These are phyloP conservation scores for Rhypophila decipiens DNA, from an alignment of 495 filamentous ascomycete genomes.

Conservation along the genomic window DNA sequence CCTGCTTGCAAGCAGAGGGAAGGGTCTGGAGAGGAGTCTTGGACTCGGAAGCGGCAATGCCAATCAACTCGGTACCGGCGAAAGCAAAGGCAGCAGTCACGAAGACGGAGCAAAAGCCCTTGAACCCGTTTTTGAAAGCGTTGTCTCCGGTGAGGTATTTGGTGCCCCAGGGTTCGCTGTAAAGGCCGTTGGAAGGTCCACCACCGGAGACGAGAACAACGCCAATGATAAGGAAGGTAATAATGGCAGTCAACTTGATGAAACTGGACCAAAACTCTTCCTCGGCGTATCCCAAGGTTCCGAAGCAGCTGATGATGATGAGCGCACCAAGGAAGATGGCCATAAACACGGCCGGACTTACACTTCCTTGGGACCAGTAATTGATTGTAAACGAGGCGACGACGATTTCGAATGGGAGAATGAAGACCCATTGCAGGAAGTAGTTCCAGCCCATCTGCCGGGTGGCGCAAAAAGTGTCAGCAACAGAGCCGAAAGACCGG, in stretches of 20 bases:
- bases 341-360: constrained; percentile 53
- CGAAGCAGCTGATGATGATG: too few relatives aligned
- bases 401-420: constrained; percentile 46
- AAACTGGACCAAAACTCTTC: constrained; percentile 35
- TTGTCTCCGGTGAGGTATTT: constrained; percentile 51
- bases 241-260: constrained; percentile 33
- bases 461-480: too few relatives aligned
- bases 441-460: constrained; percentile 79
- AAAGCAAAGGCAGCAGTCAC: constrained; percentile 64
- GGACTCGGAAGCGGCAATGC: constrained; percentile 74
- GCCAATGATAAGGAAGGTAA: constrained; percentile 47
- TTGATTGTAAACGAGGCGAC: constrained; percentile 42
- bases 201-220: constrained; percentile 46
- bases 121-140: constrained; percentile 63
- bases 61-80: constrained; percentile 65
- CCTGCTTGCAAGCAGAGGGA: constrained; percentile 69
- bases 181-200: constrained; percentile 59
- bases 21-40: constrained; percentile 70
- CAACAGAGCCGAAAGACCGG: too few relatives aligned
- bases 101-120: constrained; percentile 61
- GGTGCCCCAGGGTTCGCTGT: constrained; percentile 59
- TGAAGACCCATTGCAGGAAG: constrained; percentile 50
- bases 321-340: constrained; percentile 37
- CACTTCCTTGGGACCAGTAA: too few relatives aligned
- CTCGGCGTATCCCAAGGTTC: too few relatives aligned